These are phyloP conservation scores for Colletotrichum cereale DNA, from an alignment of 2,329 filamentous ascomycete species.

Conservation along the genomic window DNA sequence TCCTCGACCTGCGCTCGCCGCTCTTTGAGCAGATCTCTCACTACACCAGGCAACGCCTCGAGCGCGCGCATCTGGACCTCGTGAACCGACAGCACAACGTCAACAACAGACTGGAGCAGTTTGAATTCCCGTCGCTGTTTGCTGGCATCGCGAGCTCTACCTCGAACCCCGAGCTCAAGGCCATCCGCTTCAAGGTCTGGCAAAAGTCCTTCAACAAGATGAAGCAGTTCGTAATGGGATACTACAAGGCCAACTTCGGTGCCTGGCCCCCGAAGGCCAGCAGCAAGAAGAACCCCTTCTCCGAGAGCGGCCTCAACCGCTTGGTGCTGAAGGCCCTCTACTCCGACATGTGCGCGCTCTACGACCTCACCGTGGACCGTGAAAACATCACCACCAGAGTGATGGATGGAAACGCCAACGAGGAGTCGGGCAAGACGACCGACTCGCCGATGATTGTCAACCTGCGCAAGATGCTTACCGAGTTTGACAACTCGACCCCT, in stretches of 20 bases:
- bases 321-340: conserved; percentile 86
- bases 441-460: conserved; percentile 75
- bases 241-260: conserved; percentile 71
- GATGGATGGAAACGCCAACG: conserved; percentile 71
- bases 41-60: conserved; percentile 82
- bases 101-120: conserved; percentile 81
- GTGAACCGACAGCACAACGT: conserved; percentile 78
- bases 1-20: conserved; percentile 74
- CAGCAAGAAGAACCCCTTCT: conserved; percentile 91
- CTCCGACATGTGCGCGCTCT: conserved; percentile 85
- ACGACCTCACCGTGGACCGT: conserved; percentile 89
- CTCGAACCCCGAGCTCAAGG: conserved; percentile 79
- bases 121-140: conserved; percentile 92
- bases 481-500: conserved; percentile 90
- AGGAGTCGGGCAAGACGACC: conserved; percentile 54
- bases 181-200: conserved; percentile 88
- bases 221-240: conserved; percentile 77
- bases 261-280: conserved; percentile 92
- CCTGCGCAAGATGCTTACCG: conserved; percentile 82
- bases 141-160: conserved; percentile 89
- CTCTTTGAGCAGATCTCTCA: conserved; percentile 78
- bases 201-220: conserved; percentile 79
- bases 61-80: conserved; percentile 85
- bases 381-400: conserved; percentile 82
- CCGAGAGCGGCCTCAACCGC: conserved; percentile 87